These are phyloP conservation scores for Salvia rosmarinus DNA, from an alignment of 257 asterid species.

Conservation along the genomic window DNA sequence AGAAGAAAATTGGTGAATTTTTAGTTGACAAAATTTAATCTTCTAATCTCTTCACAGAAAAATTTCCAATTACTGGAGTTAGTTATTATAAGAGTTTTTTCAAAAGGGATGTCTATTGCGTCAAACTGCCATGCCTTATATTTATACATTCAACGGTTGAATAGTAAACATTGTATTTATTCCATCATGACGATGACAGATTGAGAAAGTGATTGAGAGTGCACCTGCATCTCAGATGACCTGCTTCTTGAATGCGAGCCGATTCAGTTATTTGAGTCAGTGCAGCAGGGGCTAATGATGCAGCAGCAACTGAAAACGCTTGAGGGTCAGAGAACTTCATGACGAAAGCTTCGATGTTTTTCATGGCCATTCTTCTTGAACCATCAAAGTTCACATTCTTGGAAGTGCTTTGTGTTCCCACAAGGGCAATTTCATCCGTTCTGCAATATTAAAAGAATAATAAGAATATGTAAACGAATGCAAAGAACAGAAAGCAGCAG, in stretches of 20 bases:
- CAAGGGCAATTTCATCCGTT: conserved; percentile 66
- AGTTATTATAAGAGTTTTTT: too few species aligned
- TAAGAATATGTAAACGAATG: neutral
- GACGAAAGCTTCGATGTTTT: conserved; percentile 67
- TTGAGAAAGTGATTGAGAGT: conserved; percentile 17
- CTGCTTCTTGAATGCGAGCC: conserved; percentile 82
- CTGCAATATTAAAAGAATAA: conserved; percentile 40
- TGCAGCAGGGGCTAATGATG: conserved; percentile 74
- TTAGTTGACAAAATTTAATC: too few species aligned
- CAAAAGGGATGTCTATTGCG: neutral
- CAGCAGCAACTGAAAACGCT: conserved; percentile 74
- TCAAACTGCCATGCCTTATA: neutral
- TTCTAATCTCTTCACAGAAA: too few species aligned
- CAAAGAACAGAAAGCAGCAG: too few species aligned
- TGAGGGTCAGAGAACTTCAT: conserved; percentile 67
- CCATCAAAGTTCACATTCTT: conserved; percentile 66
- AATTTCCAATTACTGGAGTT: neutral
- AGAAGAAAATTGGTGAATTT: too few species aligned
- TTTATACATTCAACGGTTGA: neutral
- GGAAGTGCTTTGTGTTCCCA: conserved; percentile 62
- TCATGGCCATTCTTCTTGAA: conserved; percentile 73
- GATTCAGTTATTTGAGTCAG: conserved; percentile 72
- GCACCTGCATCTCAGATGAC: conserved; percentile 96
- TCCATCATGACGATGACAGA: neutral
- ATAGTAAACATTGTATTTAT: neutral